These are phyloP conservation scores for Apostasia ramifera DNA, from an alignment of 106 monocot genomes.

Conservation along the genomic window DNA sequence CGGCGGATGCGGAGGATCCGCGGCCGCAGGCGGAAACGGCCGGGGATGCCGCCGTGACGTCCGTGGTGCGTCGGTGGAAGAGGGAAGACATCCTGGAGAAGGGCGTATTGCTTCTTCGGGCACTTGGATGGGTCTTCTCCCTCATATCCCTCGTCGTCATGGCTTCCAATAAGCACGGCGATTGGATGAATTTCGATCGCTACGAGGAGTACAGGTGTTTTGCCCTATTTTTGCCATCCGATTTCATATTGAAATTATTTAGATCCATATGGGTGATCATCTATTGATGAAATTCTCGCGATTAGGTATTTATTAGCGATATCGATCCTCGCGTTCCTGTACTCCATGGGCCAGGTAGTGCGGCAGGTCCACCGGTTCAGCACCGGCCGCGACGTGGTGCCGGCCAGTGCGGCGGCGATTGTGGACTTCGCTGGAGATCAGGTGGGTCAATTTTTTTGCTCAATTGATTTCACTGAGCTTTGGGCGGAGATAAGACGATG, in stretches of 20 bases:
- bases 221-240: not conserved
- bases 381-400: constrained; percentile 28
- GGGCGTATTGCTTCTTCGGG: constrained; percentile 36
- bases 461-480: not conserved
- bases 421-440: constrained; percentile 79
- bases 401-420: constrained; percentile 9
- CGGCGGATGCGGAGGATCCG: not conserved
- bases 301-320: constrained; percentile 65
- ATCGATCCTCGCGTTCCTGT: constrained; percentile 46
- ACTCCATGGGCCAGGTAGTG: constrained; percentile 40
- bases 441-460: constrained; percentile 19
- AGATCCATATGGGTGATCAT: not conserved
- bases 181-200: constrained; percentile 65
- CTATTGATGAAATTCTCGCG: not conserved
- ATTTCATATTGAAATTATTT: not conserved
- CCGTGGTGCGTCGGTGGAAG: constrained; percentile 32
- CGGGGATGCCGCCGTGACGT: constrained; percentile 12
- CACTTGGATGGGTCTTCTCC: constrained; percentile 41
- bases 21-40: not conserved
- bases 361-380: constrained; percentile 25
- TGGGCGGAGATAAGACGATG: no score
- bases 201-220: constrained; percentile 80
- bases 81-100: constrained; percentile 44
- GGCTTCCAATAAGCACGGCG: constrained; percentile 78
- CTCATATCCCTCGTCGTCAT: constrained; percentile 43